These are phyloP conservation scores for Lactarius vividus DNA, from an alignment of 768 basidiomycete species.

Conservation along the genomic window DNA sequence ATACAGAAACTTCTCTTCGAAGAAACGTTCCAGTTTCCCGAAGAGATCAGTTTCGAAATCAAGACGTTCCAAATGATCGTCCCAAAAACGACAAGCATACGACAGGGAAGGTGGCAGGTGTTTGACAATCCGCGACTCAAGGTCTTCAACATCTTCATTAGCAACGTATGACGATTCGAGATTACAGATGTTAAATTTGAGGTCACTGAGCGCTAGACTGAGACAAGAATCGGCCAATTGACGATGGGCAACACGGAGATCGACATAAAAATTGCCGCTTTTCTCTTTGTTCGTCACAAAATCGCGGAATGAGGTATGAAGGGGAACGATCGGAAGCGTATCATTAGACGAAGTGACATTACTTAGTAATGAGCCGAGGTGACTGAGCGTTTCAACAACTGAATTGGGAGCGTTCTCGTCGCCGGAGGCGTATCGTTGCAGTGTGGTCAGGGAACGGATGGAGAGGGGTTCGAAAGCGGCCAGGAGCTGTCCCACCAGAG, in stretches of 20 bases:
- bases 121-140: neutral
- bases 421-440: neutral
- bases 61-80: neutral
- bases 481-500: slow-evolving; percentile 4
- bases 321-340: neutral
- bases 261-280: neutral
- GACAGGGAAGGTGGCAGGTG: neutral
- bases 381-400: neutral
- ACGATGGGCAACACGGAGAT: neutral
- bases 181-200: slow-evolving; percentile 5
- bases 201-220: neutral
- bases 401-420: neutral
- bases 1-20: neutral
- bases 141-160: neutral
- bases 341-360: slow-evolving; percentile 2
- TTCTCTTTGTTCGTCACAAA: neutral
- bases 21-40: neutral
- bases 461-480: slow-evolving; percentile 8
- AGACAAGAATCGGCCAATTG: neutral
- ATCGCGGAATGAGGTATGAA: neutral
- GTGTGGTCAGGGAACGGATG: neutral
- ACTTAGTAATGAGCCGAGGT: slow-evolving; percentile 3
- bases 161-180: neutral
- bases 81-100: slow-evolving; percentile 12
- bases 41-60: neutral